phyloP scores from a whole-genome alignment of 129 eudicot genomes.

The Arctium lappa region DNA sequence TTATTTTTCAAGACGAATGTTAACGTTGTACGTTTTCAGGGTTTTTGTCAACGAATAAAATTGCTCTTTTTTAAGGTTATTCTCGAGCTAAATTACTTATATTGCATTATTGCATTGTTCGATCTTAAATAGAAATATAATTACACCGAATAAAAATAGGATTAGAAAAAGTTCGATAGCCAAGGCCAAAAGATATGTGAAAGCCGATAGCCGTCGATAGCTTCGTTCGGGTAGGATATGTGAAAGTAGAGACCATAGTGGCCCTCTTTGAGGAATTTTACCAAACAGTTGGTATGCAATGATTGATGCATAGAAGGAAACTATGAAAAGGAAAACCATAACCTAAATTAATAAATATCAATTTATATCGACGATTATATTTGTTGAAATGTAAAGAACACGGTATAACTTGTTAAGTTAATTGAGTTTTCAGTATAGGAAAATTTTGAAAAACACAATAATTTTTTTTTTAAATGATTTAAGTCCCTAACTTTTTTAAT shows the following conservation, averaged over 20 bases:
- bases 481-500: too few relatives aligned
- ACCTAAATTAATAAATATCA: background rate
- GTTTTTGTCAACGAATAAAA: slow-evolving; percentile 6
- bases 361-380: background rate
- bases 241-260: background rate
- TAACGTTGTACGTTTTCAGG: background rate
- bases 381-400: background rate
- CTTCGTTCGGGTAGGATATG: background rate
- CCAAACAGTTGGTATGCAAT: background rate
- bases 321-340: background rate
- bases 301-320: background rate
- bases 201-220: background rate
- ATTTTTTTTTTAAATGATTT: too few relatives aligned
- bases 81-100: background rate
- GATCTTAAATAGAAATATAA: background rate
- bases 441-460: too few relatives aligned
- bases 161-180: background rate
- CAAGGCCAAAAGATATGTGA: background rate
- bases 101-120: background rate
- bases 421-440: background rate
- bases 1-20: slow-evolving; percentile 16
- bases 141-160: background rate
- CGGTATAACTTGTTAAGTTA: too few relatives aligned
- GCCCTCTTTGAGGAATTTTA: background rate
- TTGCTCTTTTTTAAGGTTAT: background rate